Base-by-base conservation (phyloP, 2,329 filamentous ascomycete genomes). In the Phialophora macrospora region DNA sequence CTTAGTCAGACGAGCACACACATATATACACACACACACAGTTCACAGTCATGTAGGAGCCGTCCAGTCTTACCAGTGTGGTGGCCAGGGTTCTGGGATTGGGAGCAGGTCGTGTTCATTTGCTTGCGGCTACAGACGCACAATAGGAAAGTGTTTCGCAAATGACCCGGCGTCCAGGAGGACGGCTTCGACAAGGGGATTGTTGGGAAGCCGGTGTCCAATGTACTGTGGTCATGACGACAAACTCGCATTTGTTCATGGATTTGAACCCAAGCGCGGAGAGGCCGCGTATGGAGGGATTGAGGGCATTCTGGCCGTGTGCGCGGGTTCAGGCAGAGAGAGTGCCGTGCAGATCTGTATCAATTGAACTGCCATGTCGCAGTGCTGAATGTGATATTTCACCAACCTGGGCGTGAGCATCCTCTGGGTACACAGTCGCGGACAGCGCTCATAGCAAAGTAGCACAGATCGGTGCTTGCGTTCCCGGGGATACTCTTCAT, bases 1-100 rank as follows among this genome's bases (percentile, higher is more conserved):
- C 57, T 60, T 60, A 60, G 57, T 60, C 57, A 60, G 57, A 60
- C n/a, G 17, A 12, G 28, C 28, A 11, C 34, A 17, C 34, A 17
- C 34, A 17, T 5, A 17, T 11, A 17, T 5, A 14, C 34, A 41
- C 34, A 38, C 12, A 38, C 38, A 20, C 8, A 44, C n/a, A n/a
- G n/a, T n/a, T n/a, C 38, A 44, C 12, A 17, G 34, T 44, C 17
- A 5, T 44, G 17, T 8, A 44, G 17, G 38, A 44, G 34, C 4
- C 17, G 17, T 44, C 38, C 38, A 44, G 14, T n/a, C 38, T 44
- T 20, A 44, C 38, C 38, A 44, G 17, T 44, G 38, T n/a, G 38
- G 38, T n/a, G 17, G 6, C 17, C 38, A 5, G 14, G 38, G 38
- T 7, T 3, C 38, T 5, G 14, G 38, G 6, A n/a, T n/a, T 7